Evolutionary conservation across 192 early-diverging fungal species (phyloP).

Genomic region (Coemansia sp.): DNA sequence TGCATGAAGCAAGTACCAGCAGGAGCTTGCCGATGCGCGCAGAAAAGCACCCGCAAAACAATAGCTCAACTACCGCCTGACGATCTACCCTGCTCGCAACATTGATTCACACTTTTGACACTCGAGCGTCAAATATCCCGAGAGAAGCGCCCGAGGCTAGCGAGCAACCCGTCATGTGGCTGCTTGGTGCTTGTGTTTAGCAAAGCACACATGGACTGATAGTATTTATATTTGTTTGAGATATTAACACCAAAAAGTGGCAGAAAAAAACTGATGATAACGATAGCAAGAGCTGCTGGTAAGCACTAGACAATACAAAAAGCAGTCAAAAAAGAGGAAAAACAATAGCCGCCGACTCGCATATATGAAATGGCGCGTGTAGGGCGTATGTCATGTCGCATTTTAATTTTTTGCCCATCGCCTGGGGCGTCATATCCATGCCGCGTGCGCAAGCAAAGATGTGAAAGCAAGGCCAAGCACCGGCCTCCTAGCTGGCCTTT

Average conservation of each 20-base stretch:
- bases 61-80: background rate
- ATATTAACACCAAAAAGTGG: background rate
- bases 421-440: background rate
- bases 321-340: background rate
- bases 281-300: background rate
- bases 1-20: background rate
- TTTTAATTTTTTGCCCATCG: background rate
- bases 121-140: background rate
- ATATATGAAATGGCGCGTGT: conserved; percentile 4
- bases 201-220: background rate
- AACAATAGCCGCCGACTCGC: background rate
- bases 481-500: background rate
- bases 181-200: too few relatives aligned
- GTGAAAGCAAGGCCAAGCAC: background rate
- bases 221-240: background rate
- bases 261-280: background rate
- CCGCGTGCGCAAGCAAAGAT: background rate
- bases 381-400: background rate
- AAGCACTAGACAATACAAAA: background rate
- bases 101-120: background rate
- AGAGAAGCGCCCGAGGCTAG: background rate
- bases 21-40: background rate
- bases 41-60: background rate
- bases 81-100: background rate
- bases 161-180: background rate